A percentile compares a stretch with the other conserved stretches of the same genome.
These are phyloP conservation scores for Citrullus amarus DNA, from an alignment of 306 rosid genomes.

Conservation along the genomic window DNA sequence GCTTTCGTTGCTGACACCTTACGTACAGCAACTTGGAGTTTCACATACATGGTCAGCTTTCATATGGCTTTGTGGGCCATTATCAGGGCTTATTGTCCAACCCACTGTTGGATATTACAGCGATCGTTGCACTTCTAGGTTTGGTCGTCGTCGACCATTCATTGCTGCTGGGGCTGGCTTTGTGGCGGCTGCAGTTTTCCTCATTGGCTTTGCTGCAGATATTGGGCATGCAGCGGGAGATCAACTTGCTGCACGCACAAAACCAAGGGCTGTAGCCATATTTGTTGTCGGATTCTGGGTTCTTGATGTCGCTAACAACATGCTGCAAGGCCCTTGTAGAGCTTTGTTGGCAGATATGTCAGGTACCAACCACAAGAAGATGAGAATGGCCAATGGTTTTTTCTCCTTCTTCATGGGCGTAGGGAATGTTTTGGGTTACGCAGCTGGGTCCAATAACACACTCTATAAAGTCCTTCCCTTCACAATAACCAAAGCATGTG, in stretches of 20 bases:
- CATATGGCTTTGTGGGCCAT: constrained; percentile 91
- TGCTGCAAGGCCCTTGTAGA: constrained; percentile 21
- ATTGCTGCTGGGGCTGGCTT: constrained; percentile 37
- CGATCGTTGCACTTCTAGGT: constrained; percentile 67
- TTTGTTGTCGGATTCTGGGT: constrained; percentile 22
- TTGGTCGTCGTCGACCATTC: constrained; percentile 91
- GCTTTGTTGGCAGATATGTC: constrained; percentile 16
- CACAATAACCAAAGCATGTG: constrained; percentile 53
- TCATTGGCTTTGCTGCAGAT: constrained; percentile 82
- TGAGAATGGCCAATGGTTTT: constrained; percentile 33
- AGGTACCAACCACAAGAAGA: constrained; percentile 22
- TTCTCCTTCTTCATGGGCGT: constrained; percentile 81
- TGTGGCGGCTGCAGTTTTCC: constrained; percentile 54
- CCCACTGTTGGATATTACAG: constrained; percentile 77
- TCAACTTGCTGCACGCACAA: background rate
- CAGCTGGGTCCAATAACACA: constrained; percentile 50
- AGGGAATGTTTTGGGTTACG: constrained; percentile 62
- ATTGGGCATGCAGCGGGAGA: constrained; percentile 30
- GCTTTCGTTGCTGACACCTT: constrained; percentile 67
- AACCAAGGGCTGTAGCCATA: constrained; percentile 12
- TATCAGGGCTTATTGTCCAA: constrained; percentile 73
- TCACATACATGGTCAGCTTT: constrained; percentile 59
- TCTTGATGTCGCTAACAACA: constrained; percentile 19
- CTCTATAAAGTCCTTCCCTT: constrained; percentile 47
- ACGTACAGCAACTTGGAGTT: constrained; percentile 64